A percentile compares a stretch with the other conserved stretches of the same genome.
phyloP scores from a whole-genome alignment of 2,329 filamentous ascomycete genomes.

The Plectosphaerella plurivora region DNA sequence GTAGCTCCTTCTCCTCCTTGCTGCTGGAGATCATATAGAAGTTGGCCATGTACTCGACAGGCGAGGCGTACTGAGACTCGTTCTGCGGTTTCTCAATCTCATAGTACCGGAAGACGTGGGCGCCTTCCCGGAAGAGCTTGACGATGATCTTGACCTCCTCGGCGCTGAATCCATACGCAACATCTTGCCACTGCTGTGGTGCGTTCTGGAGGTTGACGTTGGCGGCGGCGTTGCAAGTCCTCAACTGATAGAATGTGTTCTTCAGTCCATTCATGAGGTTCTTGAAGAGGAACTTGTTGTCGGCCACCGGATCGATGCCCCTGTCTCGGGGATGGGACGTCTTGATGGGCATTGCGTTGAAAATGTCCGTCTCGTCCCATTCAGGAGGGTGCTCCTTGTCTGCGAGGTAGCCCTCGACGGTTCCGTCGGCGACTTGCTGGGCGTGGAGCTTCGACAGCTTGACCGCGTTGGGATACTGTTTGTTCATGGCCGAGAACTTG shows the following conservation, averaged over 20 bases:
- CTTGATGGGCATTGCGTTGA: slow-evolving; percentile 93
- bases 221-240: slow-evolving; percentile 75
- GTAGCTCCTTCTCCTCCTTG: slow-evolving; percentile 93
- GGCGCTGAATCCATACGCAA: slow-evolving; percentile 92
- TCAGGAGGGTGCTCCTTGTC: slow-evolving; percentile 78
- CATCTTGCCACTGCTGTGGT: slow-evolving; percentile 88
- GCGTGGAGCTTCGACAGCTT: slow-evolving; percentile 80
- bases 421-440: slow-evolving; percentile 59
- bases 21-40: slow-evolving; percentile 91
- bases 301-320: slow-evolving; percentile 82
- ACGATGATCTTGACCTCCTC: slow-evolving; percentile 96
- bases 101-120: slow-evolving; percentile 95
- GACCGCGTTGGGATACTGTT: slow-evolving; percentile 89
- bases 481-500: slow-evolving; percentile 97
- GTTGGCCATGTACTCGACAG: slow-evolving; percentile 89
- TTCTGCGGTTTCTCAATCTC: slow-evolving; percentile 75
- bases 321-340: slow-evolving; percentile 87
- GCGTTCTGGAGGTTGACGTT: slow-evolving; percentile 70
- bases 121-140: slow-evolving; percentile 95
- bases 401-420: slow-evolving; percentile 75
- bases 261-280: slow-evolving; percentile 94
- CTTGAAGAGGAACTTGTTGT: slow-evolving; percentile 98
- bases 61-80: slow-evolving; percentile 72
- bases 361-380: slow-evolving; percentile 98
- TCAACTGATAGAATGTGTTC: slow-evolving; percentile 92